These are phyloP conservation scores for Bimuria novae-zelandiae DNA, from an alignment of 2,329 filamentous ascomycete genomes.

Conservation along the genomic window DNA sequence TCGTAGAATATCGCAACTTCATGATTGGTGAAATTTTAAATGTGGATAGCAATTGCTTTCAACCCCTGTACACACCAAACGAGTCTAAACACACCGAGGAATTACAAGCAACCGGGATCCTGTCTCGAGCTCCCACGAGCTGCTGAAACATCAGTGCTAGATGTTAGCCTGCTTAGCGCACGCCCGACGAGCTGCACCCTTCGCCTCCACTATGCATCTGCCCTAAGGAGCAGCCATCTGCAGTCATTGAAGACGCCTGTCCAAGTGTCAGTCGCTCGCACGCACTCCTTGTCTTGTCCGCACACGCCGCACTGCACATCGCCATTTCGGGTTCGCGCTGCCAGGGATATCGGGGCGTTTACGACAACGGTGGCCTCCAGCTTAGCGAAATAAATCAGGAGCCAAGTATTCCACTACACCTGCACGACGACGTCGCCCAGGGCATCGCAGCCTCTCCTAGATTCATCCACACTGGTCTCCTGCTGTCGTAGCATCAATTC, in stretches of 20 bases:
- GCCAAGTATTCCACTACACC: slow-evolving; percentile 33
- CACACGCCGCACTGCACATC: slow-evolving; percentile 12
- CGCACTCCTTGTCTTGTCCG: slow-evolving; percentile 24
- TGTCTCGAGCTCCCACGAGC: background rate
- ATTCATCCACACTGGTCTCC: slow-evolving; percentile 11
- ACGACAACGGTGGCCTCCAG: slow-evolving; percentile 34
- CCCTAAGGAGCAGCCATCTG: slow-evolving; percentile 1
- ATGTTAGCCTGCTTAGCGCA: slow-evolving; percentile 32
- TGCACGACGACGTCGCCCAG: slow-evolving; percentile 25
- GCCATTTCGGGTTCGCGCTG: slow-evolving; percentile 29
- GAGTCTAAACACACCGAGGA: background rate
- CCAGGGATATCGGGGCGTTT: slow-evolving; percentile 26
- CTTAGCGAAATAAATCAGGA: slow-evolving; percentile 35
- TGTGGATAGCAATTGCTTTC: no score
- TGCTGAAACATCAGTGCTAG: slow-evolving; percentile 35
- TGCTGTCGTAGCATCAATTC: slow-evolving; percentile 22
- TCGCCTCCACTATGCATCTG: slow-evolving; percentile 1
- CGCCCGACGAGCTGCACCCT: slow-evolving; percentile 14
- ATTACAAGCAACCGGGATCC: background rate
- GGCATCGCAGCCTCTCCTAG: slow-evolving; percentile 13
- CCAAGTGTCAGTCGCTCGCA: slow-evolving; percentile 20
- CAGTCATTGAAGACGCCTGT: slow-evolving; percentile 14
- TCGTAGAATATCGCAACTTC: background rate
- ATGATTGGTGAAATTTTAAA: background rate
- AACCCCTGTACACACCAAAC: no score